These are phyloP conservation scores for Tricholoma sp. DNA, from an alignment of 768 basidiomycete genomes.

Conservation along the genomic window DNA sequence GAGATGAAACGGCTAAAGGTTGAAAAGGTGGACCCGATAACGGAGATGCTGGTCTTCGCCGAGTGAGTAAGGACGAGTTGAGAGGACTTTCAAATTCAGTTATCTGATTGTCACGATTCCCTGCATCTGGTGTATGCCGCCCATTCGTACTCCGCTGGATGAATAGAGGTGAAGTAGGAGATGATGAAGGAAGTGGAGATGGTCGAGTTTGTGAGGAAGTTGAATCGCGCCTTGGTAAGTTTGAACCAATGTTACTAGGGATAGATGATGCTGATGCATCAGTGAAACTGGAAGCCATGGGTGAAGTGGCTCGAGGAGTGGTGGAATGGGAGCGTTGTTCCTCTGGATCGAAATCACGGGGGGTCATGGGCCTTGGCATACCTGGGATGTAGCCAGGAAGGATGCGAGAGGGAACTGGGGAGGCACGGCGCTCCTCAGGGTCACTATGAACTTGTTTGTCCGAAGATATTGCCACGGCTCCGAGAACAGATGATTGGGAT, in stretches of 20 bases:
- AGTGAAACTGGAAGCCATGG: constrained; percentile 34
- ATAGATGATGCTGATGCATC: constrained; percentile 27
- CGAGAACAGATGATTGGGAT: constrained; percentile 39
- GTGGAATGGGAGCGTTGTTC: constrained; percentile 67
- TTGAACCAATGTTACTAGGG: constrained; percentile 31
- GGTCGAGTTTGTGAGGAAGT: constrained; percentile 45
- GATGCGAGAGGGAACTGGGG: constrained; percentile 57
- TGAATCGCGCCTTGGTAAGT: constrained; percentile 49
- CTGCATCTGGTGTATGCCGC: constrained; percentile 57
- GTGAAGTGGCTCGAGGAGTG: constrained; percentile 77
- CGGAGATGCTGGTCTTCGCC: constrained; percentile 71
- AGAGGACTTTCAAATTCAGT: constrained; percentile 40
- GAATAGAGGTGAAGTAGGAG: constrained; percentile 47
- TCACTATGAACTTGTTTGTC: constrained; percentile 49
- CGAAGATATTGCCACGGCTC: constrained; percentile 66
- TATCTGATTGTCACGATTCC: constrained; percentile 28
- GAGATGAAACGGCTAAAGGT: constrained; percentile 56
- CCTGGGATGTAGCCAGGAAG: constrained; percentile 85
- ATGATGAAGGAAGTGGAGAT: constrained; percentile 42
- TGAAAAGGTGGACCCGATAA: constrained; percentile 57
- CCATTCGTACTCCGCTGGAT: constrained; percentile 60
- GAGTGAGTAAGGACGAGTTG: constrained; percentile 48
- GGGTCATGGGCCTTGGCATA: constrained; percentile 89
- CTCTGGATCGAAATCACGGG: constrained; percentile 71
- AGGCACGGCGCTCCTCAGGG: constrained; percentile 47